These are phyloP conservation scores for Fusarium nisikadoi DNA, from an alignment of 2,329 filamentous ascomycete species.

Conservation along the genomic window DNA sequence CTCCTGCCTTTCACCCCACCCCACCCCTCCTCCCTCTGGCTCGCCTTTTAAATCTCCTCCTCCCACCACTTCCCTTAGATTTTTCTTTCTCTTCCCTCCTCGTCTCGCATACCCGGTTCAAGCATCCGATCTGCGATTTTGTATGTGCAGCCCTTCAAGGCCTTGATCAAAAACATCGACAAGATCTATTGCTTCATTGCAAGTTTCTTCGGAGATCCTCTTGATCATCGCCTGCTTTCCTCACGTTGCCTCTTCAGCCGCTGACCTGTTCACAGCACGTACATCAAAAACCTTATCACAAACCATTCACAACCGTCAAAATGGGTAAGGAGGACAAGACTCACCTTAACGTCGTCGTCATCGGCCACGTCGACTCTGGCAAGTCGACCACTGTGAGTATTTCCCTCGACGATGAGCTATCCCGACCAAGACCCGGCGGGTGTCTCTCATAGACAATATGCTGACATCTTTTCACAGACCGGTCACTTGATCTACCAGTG, in stretches of 20 bases:
- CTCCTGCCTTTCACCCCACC: constrained; percentile 42
- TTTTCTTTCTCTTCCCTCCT: constrained; percentile 54
- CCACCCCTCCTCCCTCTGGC: constrained; percentile 45
- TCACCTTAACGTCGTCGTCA: constrained; percentile 98
- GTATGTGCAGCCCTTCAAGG: constrained; percentile 42
- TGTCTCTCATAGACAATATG: neutral
- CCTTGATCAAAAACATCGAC: constrained; percentile 20
- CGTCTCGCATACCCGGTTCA: constrained; percentile 59
- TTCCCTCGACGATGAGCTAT: constrained; percentile 29
- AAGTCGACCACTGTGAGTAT: constrained; percentile 94
- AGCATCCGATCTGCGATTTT: constrained; percentile 57
- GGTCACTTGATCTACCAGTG: constrained; percentile 99
- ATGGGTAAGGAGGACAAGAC: constrained; percentile 89
- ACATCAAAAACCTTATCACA: constrained; percentile 37
- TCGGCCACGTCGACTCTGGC: constrained; percentile 99
- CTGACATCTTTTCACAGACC: constrained; percentile 58
- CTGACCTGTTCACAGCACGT: constrained; percentile 42
- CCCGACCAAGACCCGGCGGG: constrained; percentile 26
- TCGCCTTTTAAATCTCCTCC: constrained; percentile 54
- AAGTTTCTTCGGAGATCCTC: constrained; percentile 2
- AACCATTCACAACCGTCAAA: constrained; percentile 49
- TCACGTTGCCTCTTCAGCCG: neutral
- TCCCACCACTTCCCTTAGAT: constrained; percentile 51
- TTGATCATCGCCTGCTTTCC: constrained; percentile 6
- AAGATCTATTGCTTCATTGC: constrained; percentile 20